These are phyloP conservation scores for Kodamaea kaohsiungensis DNA, from an alignment of 805 yeast species.

Conservation along the genomic window DNA sequence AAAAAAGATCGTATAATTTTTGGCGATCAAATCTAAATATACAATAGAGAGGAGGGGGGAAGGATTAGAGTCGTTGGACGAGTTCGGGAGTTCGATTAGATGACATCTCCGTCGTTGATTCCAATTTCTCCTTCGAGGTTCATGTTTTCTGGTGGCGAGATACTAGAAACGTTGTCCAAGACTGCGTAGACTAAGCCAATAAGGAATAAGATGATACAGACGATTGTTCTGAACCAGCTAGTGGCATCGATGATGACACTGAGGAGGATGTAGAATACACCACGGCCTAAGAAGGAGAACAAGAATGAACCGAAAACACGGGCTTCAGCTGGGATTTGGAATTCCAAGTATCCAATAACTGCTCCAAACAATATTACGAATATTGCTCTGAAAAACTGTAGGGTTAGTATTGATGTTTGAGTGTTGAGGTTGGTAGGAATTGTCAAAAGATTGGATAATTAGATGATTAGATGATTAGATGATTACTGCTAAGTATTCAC, in stretches of 20 bases:
- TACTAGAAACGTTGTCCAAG: constrained; percentile 71
- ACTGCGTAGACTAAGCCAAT: constrained; percentile 60
- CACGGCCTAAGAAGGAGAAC: constrained; percentile 75
- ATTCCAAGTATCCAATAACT: constrained; percentile 51
- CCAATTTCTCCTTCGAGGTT: constrained; percentile 47
- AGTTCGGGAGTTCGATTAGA: constrained; percentile 14
- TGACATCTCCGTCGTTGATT: constrained; percentile 40
- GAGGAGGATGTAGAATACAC: constrained; percentile 47
- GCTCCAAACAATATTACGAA: constrained; percentile 57
- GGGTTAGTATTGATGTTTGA: constrained; percentile 20
- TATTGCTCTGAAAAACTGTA: constrained; percentile 57
- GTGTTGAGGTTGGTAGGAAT: not conserved
- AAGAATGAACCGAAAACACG: constrained; percentile 66
- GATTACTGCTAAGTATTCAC: no score
- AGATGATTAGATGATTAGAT: no score
- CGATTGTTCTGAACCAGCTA: constrained; percentile 50
- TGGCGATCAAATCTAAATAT: not conserved
- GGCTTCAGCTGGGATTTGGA: constrained; percentile 59
- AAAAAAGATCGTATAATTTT: constrained; percentile 2
- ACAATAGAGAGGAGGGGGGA: not conserved
- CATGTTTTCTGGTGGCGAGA: constrained; percentile 84
- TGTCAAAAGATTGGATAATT: no score
- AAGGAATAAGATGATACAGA: constrained; percentile 58
- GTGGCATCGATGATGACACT: constrained; percentile 47
- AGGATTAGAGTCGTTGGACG: not conserved